Base-by-base conservation (phyloP, 179 eudicot species). In the Amaranthus tricolor region DNA sequence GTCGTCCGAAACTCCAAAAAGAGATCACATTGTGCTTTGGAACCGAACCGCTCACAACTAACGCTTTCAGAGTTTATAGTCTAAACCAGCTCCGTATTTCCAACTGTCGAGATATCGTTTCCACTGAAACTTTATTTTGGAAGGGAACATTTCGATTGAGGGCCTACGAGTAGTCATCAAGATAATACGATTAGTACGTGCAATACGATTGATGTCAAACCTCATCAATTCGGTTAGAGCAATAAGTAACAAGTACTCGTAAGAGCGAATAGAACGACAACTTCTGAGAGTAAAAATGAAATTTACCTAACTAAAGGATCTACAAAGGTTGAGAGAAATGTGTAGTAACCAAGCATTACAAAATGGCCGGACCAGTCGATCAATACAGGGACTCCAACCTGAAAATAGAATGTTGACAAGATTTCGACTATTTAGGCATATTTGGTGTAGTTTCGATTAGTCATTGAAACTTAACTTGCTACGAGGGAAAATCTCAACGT, bases 71-170 rank as follows among this genome's bases (percentile, higher is more conserved):
- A 87, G 62, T 72, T 68, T 77, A 79, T 92, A 94, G 82, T 94
- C 98, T 61, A 92, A 81, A 74, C 98, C 98, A 75, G 97, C 86
- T 67, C 98, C 98, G 66, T 89, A 94, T 70, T 85, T 88, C 98
- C 98, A 94, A 66, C 97, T 96, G 74, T 94, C 97, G 13, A 94
- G 92, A 85, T 84, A 85, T 54, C 96, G 84, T 66, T 79, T 88
- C 96, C 91, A 92, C 73, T 77, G 84, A 79, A 84, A 94, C 79
- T 76, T 90, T 86, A 77, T 80, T 80, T 86, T 81, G 44, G 84
- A 68, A 44, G 98, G 94, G 75, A 92, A 85, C 15, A 73, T 52
- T 47, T 82, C 56, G 62, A 90, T 74, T 66, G 86, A 82, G 66
- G 91, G 91, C 89, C 98, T 94, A 65, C 24, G 45, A 63, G 62